phyloP scores from a whole-genome alignment of 2,329 filamentous ascomycete species.

The Diaporthe helianthi region DNA sequence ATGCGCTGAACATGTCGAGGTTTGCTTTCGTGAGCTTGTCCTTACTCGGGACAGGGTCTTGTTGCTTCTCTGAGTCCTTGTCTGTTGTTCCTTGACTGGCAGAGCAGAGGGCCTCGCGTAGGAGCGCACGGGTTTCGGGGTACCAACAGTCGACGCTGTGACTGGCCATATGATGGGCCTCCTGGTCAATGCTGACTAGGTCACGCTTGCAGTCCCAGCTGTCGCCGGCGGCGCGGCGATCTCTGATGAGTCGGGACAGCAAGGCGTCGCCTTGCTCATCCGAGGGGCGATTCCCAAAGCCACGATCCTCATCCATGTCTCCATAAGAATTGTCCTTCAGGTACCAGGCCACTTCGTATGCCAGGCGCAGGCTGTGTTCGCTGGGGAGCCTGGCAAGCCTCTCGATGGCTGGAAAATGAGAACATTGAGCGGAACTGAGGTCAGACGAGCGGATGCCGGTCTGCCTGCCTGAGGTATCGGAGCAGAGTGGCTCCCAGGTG shows the following conservation, averaged over 20 bases:
- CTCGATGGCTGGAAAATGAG: constrained; percentile 3
- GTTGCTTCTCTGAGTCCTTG: not conserved
- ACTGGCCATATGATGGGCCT: not conserved
- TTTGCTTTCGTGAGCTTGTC: constrained; percentile 9
- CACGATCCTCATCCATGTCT: constrained; percentile 2
- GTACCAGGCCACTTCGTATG: not conserved
- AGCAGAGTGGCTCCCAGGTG: constrained; percentile 5
- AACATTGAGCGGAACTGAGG: constrained; percentile 3
- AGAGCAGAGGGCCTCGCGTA: constrained; percentile 2
- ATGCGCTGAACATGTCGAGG: constrained; percentile 5
- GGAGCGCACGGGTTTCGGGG: not conserved
- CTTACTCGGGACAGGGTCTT: not conserved
- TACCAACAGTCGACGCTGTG: not conserved
- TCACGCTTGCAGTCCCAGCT: constrained; percentile 1
- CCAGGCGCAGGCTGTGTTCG: constrained; percentile 9
- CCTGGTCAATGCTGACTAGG: not conserved
- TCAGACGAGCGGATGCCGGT: constrained; percentile 1
- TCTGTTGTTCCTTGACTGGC: not conserved
- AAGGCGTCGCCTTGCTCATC: constrained; percentile 10
- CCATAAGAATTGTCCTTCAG: constrained; percentile 11
- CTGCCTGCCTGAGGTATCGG: not conserved
- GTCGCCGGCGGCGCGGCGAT: constrained; percentile 2
- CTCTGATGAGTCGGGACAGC: constrained; percentile 8
- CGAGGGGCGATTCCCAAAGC: constrained; percentile 4
- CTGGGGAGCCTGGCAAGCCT: not conserved